Conservation (phyloP, 257 asterid genomes). For the Petrea volubilis region DNA sequence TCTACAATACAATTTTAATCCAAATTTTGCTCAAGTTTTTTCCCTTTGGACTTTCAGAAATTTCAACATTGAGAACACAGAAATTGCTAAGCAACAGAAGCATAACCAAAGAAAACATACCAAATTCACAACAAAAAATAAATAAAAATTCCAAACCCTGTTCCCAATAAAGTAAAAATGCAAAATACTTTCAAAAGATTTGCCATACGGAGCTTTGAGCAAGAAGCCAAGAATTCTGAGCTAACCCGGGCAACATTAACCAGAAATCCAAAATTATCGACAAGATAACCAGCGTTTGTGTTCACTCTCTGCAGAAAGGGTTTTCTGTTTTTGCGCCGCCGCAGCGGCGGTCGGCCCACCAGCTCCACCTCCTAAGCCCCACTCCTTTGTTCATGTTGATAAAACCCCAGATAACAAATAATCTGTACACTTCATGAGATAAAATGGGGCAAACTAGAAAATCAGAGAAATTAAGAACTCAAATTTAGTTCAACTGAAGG, state of each 20-base stretch:
- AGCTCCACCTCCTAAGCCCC: constrained; percentile 42
- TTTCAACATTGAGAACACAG: not conserved
- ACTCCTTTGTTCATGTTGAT: constrained; percentile 67
- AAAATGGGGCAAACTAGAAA: too few relatives aligned
- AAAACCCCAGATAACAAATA: not conserved
- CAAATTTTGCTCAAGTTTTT: not conserved
- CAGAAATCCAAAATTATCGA: not conserved
- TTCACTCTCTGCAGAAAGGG: constrained; percentile 87
- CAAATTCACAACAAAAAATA: not conserved
- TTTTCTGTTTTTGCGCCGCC: too few relatives aligned
- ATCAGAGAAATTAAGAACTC: not conserved
- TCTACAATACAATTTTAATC: not conserved
- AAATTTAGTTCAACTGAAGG: not conserved
- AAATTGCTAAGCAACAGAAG: not conserved
- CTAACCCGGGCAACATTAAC: not conserved
- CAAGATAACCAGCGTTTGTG: constrained; percentile 60
- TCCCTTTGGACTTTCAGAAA: not conserved
- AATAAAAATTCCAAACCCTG: not conserved
- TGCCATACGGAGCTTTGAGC: not conserved
- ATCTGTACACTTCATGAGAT: not conserved
- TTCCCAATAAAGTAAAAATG: too few relatives aligned
- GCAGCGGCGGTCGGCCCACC: constrained; percentile 67
- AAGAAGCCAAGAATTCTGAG: not conserved
- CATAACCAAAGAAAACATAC: not conserved
- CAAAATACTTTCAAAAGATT: not conserved